These are phyloP conservation scores for Colletotrichum trifolii DNA, from an alignment of 2,329 filamentous ascomycete species.

Conservation along the genomic window DNA sequence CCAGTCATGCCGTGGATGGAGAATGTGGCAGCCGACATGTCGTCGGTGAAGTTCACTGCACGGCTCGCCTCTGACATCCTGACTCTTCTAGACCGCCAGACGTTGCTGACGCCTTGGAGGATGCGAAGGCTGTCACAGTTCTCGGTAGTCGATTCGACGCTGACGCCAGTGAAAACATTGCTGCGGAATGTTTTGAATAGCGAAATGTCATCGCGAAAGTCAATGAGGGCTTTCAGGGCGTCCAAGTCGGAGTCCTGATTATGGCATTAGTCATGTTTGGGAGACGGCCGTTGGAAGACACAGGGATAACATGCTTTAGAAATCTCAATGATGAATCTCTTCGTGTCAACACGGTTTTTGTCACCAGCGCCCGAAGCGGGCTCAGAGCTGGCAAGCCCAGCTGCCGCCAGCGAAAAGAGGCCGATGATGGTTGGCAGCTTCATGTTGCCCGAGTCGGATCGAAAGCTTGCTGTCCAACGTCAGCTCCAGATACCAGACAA, in stretches of 20 bases:
- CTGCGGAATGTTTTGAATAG: constrained; percentile 29
- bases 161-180: constrained; percentile 33
- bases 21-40: constrained; percentile 40
- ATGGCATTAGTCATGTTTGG: not conserved
- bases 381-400: constrained; percentile 5
- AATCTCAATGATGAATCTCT: constrained; percentile 33
- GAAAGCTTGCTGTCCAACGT: not conserved
- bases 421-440: not conserved
- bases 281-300: rapidly evolving
- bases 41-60: not conserved
- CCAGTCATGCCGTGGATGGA: constrained; percentile 52
- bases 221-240: not conserved
- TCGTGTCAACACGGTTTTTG: not conserved
- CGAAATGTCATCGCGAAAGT: constrained; percentile 1
- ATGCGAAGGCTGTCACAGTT: constrained; percentile 21
- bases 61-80: constrained; percentile 7
- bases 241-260: constrained; percentile 11
- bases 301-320: not conserved
- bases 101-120: constrained; percentile 23
- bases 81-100: constrained; percentile 31
- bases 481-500: not conserved
- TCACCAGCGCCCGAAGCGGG: not conserved
- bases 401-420: constrained; percentile 5
- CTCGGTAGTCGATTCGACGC: constrained; percentile 16
- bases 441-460: not conserved